Percentiles rank a stretch among this genome's conserved stretches.
Conservation (phyloP, 176 grass and related monocot genomes). For the Echinochloa phyllopogon region DNA sequence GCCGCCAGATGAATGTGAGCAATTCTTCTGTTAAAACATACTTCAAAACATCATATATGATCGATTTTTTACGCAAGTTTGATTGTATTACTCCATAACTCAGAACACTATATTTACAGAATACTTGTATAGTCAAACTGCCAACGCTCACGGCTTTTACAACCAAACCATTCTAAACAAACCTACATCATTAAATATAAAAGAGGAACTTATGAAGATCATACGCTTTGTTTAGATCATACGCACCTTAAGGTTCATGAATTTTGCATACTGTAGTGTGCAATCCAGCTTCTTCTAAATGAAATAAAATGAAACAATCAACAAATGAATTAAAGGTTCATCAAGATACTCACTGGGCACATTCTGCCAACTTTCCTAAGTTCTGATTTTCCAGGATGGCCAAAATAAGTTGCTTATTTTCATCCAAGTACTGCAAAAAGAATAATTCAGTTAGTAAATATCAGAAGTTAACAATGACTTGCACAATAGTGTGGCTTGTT, state of each 20-base stretch:
- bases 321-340: not conserved
- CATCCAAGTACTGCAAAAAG: slow-evolving; percentile 77
- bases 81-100: not conserved
- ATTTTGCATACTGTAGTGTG: not conserved
- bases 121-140: not conserved
- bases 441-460: slow-evolving; percentile 24
- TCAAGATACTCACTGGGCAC: slow-evolving; percentile 75
- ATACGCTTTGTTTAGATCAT: not conserved
- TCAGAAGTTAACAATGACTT: slow-evolving; percentile 16
- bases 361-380: slow-evolving; percentile 86
- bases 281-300: not conserved
- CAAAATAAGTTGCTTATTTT: slow-evolving; percentile 95
- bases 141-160: not conserved
- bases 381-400: slow-evolving; percentile 95
- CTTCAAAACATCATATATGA: not conserved
- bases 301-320: slow-evolving; percentile 4
- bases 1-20: not conserved
- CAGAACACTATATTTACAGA: not conserved
- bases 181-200: not conserved
- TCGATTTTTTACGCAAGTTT: not conserved
- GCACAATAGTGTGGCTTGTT: not conserved
- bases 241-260: not conserved
- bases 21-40: slow-evolving; percentile 7
- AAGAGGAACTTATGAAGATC: not conserved
- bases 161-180: slow-evolving; percentile 16